phyloP scores from a whole-genome alignment of 805 yeast species.

The Brettanomyces anomalus region DNA sequence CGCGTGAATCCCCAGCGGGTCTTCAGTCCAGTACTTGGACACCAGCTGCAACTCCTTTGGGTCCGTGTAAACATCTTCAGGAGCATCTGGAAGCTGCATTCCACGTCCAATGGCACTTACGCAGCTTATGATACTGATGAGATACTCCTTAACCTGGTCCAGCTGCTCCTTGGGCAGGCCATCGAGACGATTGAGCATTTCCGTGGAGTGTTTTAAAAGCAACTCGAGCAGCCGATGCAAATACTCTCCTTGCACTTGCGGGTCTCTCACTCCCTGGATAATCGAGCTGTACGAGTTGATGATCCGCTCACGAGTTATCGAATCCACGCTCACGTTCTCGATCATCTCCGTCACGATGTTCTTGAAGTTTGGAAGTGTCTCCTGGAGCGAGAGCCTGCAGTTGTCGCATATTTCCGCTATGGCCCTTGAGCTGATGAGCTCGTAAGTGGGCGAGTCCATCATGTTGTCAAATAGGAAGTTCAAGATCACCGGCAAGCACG shows the following conservation, averaged over 20 bases:
- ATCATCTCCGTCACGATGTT: constrained; percentile 39
- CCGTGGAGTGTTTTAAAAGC: constrained; percentile 13
- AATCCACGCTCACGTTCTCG: constrained; percentile 24
- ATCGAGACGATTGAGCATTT: constrained; percentile 8
- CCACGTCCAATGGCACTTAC: constrained; percentile 68
- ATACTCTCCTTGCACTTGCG: constrained; percentile 31
- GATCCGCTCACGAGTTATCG: constrained; percentile 48
- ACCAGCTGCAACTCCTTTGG: constrained; percentile 21
- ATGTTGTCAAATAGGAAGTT: constrained; percentile 33
- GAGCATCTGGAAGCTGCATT: constrained; percentile 48
- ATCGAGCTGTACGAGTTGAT: constrained; percentile 56
- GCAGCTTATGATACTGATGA: constrained; percentile 50
- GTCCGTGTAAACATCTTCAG: constrained; percentile 28
- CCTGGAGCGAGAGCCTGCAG: constrained; percentile 34
- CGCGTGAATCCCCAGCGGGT: constrained; percentile 36
- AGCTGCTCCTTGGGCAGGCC: constrained; percentile 8
- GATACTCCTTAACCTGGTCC: constrained; percentile 33
- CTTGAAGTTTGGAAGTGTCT: constrained; percentile 40
- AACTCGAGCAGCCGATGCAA: constrained; percentile 16
- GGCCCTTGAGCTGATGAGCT: constrained; percentile 42
- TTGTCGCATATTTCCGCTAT: constrained; percentile 50
- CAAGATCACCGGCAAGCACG: constrained; percentile 41
- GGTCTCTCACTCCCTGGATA: constrained; percentile 43
- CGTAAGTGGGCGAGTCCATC: constrained; percentile 17
- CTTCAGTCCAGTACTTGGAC: constrained; percentile 39